Evolutionary conservation across 306 rosid species (phyloP), one percentile per base, ranked within the genome.

Genomic region (Quercus aquifolioides): DNA sequence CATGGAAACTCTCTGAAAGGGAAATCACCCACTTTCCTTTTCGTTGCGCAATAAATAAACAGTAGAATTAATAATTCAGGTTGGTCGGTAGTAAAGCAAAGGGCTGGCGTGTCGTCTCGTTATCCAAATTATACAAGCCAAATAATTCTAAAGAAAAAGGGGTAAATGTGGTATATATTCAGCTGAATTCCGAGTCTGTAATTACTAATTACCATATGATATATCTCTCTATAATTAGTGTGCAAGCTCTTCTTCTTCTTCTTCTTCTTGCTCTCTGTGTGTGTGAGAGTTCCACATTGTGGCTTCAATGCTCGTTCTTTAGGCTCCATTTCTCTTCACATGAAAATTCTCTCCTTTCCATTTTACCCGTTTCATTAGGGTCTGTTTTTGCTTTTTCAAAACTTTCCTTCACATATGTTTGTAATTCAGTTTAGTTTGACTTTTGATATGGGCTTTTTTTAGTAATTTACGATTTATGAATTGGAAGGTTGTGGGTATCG

Each of bases 61-160:
- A 13, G 14, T 12, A 12, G 15, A 49, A 41, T 41, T 41, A 8
- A 49, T 49, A 49, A 49, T 49, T 49, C 46, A 41, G 78, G 31
- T 35, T 11, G 68, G 60, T 59, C 72, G 3, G 54, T 49, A 12
- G 54, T 49, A 49, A 49, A 49, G 52, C 25, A 54, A 55, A 73
- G 38, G 19, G 67, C 73, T 71, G 76, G 33, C 76, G 81, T 81
- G 76, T 63, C 74, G 70, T 76, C 81, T 75, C 69, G 76, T 57
- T 78, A 75, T 60, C 64, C 46, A 41, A 21, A 30, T 43, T 74
- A 21, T 1, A 12, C 15, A 7, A 5, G 63, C 2, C 3, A 63
- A 63, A 63, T 26, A 26, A 14, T 21, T 11, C 54, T 49, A 49
- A 49, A 49, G 54, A 49, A 49, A 12, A 11, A 49, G 54, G 17